Evolutionary conservation across 805 yeast species (phyloP).

Genomic region (Cyberlindnera xishuangbannaensis): DNA sequence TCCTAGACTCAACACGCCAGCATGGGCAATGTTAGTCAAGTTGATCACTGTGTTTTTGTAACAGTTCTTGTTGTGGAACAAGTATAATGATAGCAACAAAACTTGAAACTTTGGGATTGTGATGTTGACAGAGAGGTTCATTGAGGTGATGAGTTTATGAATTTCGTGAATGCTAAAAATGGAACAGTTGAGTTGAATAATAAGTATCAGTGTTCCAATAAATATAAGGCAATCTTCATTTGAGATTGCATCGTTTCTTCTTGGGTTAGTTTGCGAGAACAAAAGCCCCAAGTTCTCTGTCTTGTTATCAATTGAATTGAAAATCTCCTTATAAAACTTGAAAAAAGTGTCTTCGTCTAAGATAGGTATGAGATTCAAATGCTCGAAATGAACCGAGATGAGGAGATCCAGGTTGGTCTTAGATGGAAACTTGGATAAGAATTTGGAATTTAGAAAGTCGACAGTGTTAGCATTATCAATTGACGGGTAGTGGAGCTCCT

Average conservation of each 20-base stretch:
- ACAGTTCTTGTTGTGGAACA: slow-evolving; percentile 25
- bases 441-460: slow-evolving; percentile 15
- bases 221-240: slow-evolving; percentile 27
- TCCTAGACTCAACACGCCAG: slow-evolving; percentile 23
- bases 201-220: slow-evolving; percentile 34
- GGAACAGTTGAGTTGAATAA: slow-evolving; percentile 25
- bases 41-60: slow-evolving; percentile 21
- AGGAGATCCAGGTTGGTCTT: slow-evolving; percentile 24
- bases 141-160: slow-evolving; percentile 19
- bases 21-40: slow-evolving; percentile 17
- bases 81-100: slow-evolving; percentile 18
- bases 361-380: slow-evolving; percentile 23
- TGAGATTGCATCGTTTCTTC: slow-evolving; percentile 1
- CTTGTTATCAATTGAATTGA: slow-evolving; percentile 16
- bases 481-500: slow-evolving; percentile 26
- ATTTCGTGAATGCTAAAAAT: slow-evolving; percentile 26
- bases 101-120: slow-evolving; percentile 21
- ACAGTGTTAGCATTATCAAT: slow-evolving; percentile 21
- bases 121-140: slow-evolving; percentile 15
- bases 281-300: slow-evolving; percentile 13
- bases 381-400: slow-evolving; percentile 23
- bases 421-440: slow-evolving; percentile 23
- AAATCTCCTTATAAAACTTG: slow-evolving; percentile 16
- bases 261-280: slow-evolving; percentile 3
- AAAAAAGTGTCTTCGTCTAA: slow-evolving; percentile 23